Percentiles rank a stretch among this genome's conserved stretches.
Evolutionary conservation across 331 rosid species (phyloP).

Genomic region (Acacia pycnantha): DNA sequence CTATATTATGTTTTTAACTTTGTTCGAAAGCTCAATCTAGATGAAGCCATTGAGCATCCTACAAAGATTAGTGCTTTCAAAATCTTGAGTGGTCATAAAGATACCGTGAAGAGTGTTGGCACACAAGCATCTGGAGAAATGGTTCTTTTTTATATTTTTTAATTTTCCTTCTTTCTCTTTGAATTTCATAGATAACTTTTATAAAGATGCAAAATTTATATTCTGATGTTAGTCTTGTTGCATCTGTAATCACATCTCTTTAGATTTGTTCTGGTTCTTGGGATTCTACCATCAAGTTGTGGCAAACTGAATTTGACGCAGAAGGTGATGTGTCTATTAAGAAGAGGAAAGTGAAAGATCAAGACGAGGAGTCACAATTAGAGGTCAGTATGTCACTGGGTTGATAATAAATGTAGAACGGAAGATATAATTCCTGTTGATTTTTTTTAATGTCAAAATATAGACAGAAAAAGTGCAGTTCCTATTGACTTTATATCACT

Average conservation of each 20-base stretch:
- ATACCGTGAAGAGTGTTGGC: constrained; percentile 78
- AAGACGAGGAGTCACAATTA: constrained; percentile 58
- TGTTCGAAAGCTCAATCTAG: constrained; percentile 52
- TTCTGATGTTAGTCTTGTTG: constrained; percentile 23
- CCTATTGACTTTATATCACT: neutral
- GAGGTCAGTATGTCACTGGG: constrained; percentile 53
- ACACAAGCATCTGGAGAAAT: constrained; percentile 66
- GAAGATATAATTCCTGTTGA: neutral
- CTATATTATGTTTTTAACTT: constrained; percentile 17
- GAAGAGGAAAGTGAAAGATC: constrained; percentile 67
- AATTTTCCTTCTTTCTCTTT: neutral
- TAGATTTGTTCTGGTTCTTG: constrained; percentile 96
- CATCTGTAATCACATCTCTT: constrained; percentile 14
- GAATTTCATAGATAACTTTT: constrained; percentile 1
- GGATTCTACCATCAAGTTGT: constrained; percentile 85
- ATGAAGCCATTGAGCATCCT: constrained; percentile 45
- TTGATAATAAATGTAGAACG: neutral
- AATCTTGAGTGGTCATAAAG: constrained; percentile 73
- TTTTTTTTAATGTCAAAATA: neutral
- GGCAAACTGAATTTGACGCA: constrained; percentile 55
- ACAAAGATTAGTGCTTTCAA: constrained; percentile 64
- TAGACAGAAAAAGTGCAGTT: neutral
- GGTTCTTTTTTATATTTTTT: constrained; percentile 41
- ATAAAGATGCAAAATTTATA: neutral
- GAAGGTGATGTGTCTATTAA: constrained; percentile 69